These are phyloP conservation scores for Chlorella sp. DNA, from an alignment of 139 green algal genomes.

Conservation along the genomic window DNA sequence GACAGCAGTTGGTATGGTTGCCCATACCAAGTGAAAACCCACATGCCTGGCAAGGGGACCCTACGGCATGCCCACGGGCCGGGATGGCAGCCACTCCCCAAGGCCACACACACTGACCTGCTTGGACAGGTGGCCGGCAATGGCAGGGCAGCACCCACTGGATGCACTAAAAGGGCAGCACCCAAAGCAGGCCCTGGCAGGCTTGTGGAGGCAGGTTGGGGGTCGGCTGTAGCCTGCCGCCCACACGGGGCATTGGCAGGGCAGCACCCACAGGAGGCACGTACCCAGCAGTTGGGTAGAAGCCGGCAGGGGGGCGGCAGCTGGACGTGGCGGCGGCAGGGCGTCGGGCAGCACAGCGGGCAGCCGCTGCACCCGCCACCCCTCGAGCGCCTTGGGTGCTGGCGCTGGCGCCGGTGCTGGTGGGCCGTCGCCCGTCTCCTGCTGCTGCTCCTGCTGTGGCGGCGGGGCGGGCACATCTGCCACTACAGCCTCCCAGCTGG, in stretches of 20 bases:
- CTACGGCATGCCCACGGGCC: no score
- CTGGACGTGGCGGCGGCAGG: background rate
- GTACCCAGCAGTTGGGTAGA: conserved; percentile 10
- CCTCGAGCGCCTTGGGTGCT: background rate
- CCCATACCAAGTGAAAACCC: no score
- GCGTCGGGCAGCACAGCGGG: background rate
- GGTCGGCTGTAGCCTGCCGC: background rate
- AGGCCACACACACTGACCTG: no score
- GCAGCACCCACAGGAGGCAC: background rate
- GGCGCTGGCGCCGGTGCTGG: background rate
- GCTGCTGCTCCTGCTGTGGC: background rate
- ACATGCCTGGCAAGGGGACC: no score
- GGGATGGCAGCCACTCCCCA: no score
- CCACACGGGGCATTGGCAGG: no score
- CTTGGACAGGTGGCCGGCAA: no score
- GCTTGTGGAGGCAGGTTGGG: background rate
- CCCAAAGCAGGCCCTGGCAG: no score
- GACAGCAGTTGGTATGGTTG: no score
- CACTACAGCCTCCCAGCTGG: no score
- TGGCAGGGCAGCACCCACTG: no score
- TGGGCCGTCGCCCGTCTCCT: background rate
- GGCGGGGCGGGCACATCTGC: background rate
- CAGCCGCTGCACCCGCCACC: background rate
- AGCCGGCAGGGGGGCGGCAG: background rate
- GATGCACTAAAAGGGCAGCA: no score